Evolutionary conservation across 805 yeast species (phyloP), one percentile per base, ranked within the genome.

Genomic region (Grigorovia transvaalensis): DNA sequence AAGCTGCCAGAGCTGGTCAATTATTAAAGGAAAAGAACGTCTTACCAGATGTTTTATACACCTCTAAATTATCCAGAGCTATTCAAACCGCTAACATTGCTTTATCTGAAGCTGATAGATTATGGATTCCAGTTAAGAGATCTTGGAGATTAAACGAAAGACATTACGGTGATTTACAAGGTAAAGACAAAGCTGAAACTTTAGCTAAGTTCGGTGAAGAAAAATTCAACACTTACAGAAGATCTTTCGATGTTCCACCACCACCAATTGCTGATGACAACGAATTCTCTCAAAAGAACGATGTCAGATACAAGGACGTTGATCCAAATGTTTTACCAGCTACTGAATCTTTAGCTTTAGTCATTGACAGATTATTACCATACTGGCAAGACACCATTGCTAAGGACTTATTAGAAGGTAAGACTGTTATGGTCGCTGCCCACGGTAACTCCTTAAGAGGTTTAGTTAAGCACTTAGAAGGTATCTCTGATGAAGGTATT

Each of bases 381-480:
- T 90, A 84, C 88, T 90, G 93, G 95, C 90, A 88, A 74, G 95
- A 87, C 69, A 85, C 80, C 68, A 88, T 90, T 66, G 81, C 96
- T 70, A 78, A 78, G 69, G 93, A 88, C 73, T 78, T 90, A 67
- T 75, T 86, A 68, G 81, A 69, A 35, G 95, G 88, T 67, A 90
- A 91, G 81, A 86, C 95, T 56, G 98, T 91, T 53, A 73, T 90
- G 71, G 72, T 90, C 69, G 91, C 95, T 66, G 98, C 98, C 60
- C 98, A 90, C 79, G 98, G 98, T 76, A 91, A 91, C 88, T 91
- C 98, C 50, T 80, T 90, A 73, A 87, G 98, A 81, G 97, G 88
- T 61, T 77, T 90, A 61, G 96, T 91, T 67, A 90, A 91, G 81
- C 88, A 89, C 79, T 84, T 90, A 76, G 96, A 91, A 77, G 79